Evolutionary conservation across 1,139 yeast species (phyloP).

Genomic region (Saccharomyces hybrid): DNA sequence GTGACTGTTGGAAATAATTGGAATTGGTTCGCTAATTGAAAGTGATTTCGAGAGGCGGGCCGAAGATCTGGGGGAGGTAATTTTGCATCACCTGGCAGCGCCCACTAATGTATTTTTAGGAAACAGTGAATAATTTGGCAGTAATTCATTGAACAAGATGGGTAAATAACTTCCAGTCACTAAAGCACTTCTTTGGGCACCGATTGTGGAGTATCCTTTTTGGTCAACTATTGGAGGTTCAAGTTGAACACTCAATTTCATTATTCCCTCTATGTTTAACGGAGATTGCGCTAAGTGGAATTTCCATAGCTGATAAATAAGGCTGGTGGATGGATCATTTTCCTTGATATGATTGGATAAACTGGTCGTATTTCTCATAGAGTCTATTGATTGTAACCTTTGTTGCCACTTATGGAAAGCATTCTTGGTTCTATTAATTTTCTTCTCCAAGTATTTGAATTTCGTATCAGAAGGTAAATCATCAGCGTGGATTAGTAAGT

Average conservation of each 20-base stretch:
- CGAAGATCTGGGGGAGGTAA: constrained; percentile 16
- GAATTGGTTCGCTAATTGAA: constrained; percentile 14
- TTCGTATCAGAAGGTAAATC: constrained; percentile 25
- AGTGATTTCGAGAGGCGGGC: constrained; percentile 16
- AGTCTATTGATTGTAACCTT: constrained; percentile 14
- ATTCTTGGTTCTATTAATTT: constrained; percentile 60
- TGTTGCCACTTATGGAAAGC: constrained; percentile 75
- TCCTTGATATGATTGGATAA: constrained; percentile 1
- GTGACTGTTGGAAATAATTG: not conserved
- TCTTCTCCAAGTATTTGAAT: constrained; percentile 50
- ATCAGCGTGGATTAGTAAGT: constrained; percentile 39
- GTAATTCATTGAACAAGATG: constrained; percentile 48
- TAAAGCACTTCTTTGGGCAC: constrained; percentile 31
- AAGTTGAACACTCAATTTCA: constrained; percentile 25
- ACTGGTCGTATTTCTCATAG: not conserved
- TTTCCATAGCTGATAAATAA: constrained; percentile 27
- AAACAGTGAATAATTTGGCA: constrained; percentile 49
- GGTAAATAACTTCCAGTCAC: constrained; percentile 55
- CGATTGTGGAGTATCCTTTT: constrained; percentile 18
- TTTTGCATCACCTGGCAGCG: constrained; percentile 30
- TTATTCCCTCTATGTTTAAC: constrained; percentile 21
- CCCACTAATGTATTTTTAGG: constrained; percentile 45
- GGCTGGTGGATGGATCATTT: constrained; percentile 9
- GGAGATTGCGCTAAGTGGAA: constrained; percentile 23
- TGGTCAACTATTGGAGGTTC: constrained; percentile 28